Evolutionary conservation across 2,329 filamentous ascomycete genomes (phyloP).

Genomic region (Apiospora malaysiana): DNA sequence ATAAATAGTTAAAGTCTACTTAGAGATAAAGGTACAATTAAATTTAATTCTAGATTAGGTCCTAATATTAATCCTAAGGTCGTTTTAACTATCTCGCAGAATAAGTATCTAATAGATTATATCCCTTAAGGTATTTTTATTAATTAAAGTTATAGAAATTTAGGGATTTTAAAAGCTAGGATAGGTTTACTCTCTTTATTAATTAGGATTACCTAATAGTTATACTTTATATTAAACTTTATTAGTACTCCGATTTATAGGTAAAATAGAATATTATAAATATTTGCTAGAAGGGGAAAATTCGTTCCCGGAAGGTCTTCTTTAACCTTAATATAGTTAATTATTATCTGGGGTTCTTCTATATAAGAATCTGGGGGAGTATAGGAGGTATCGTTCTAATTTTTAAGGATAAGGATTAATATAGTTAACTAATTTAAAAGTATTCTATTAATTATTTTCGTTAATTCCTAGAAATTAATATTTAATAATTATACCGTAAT

Average conservation of each 20-base stretch:
- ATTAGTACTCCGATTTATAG: background rate
- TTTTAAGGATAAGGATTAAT: background rate
- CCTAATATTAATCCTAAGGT: background rate
- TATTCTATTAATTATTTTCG: background rate
- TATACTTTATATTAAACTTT: conserved; percentile 19
- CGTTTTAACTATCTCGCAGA: background rate
- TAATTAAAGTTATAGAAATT: conserved; percentile 3
- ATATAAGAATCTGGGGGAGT: background rate
- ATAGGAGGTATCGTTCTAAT: background rate
- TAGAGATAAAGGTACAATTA: too few relatives aligned
- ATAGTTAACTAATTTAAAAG: background rate
- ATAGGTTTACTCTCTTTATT: background rate
- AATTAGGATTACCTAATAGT: background rate
- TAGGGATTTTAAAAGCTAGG: background rate
- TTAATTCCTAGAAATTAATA: background rate
- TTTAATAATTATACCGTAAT: background rate
- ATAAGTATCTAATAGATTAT: background rate
- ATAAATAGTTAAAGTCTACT: background rate
- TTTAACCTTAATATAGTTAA: conserved; percentile 12
- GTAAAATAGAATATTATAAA: background rate
- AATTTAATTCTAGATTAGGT: too few relatives aligned
- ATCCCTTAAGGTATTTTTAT: background rate
- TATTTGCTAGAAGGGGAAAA: background rate
- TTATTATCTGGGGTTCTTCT: background rate
- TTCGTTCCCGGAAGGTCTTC: background rate